phyloP scores from a whole-genome alignment of 2,329 filamentous ascomycete species.

The Huntiella savannae region DNA sequence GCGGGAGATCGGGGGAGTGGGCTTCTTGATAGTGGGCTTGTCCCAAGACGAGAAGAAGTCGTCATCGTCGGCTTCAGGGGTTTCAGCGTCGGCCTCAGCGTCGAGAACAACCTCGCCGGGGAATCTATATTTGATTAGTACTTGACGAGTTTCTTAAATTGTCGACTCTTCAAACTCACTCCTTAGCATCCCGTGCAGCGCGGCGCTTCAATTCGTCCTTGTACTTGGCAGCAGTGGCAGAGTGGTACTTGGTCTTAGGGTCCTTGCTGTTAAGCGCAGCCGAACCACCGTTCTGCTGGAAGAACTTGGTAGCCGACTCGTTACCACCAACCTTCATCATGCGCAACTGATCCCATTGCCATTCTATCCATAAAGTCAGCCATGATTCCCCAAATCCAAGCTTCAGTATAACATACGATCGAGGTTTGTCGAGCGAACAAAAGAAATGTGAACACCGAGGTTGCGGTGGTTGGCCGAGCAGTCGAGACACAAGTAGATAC shows the following conservation, averaged over 20 bases:
- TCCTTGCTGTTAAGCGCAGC: slow-evolving; percentile 93
- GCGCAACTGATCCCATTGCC: slow-evolving; percentile 97
- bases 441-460: slow-evolving; percentile 95
- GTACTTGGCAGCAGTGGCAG: slow-evolving; percentile 83
- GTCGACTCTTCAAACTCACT: slow-evolving; percentile 35
- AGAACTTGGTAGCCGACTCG: slow-evolving; percentile 94
- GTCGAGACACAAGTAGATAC: slow-evolving; percentile 94
- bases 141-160: not conserved
- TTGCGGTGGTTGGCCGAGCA: slow-evolving; percentile 95
- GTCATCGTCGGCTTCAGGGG: slow-evolving; percentile 73
- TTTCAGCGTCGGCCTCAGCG: slow-evolving; percentile 54
- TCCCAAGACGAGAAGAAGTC: slow-evolving; percentile 99
- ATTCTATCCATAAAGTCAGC: slow-evolving; percentile 35
- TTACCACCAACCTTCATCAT: slow-evolving; percentile 98
- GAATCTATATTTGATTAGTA: slow-evolving; percentile 32
- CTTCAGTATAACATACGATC: slow-evolving; percentile 53
- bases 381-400: not conserved
- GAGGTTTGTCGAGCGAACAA: slow-evolving; percentile 94
- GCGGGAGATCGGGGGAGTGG: slow-evolving; percentile 80
- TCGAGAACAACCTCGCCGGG: slow-evolving; percentile 64
- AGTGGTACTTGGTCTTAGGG: slow-evolving; percentile 90
- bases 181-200: slow-evolving; percentile 62
- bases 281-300: slow-evolving; percentile 87
- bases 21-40: slow-evolving; percentile 86
- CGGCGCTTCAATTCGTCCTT: slow-evolving; percentile 89